A percentile compares a stretch with the other conserved stretches of the same genome.
Conservation (phyloP, 2,329 filamentous ascomycete genomes). For the Colletotrichum tofieldiae region DNA sequence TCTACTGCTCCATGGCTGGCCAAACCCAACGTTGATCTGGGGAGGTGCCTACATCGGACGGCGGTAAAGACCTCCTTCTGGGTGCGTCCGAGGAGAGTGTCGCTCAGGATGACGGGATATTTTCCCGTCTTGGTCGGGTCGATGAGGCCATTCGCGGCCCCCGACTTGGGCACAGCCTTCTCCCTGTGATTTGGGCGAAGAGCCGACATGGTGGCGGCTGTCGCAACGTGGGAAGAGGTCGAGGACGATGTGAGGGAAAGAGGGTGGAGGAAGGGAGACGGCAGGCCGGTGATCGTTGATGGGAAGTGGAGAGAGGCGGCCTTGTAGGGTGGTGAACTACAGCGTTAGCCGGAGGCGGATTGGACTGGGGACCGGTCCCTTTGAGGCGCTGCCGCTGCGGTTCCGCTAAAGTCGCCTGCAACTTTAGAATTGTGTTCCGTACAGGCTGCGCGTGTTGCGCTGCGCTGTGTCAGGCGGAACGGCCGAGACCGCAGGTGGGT, state of each 20-base stretch:
- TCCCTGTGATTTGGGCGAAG: conserved; percentile 44
- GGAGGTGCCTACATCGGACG: conserved; percentile 67
- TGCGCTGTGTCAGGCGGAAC: conserved; percentile 20
- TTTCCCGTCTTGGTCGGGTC: conserved; percentile 74
- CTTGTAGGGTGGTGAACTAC: conserved; percentile 12
- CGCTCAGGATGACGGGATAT: conserved; percentile 76
- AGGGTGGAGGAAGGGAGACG: conserved; percentile 1
- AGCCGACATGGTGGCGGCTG: conserved; percentile 43
- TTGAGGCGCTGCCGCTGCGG: conserved; percentile 6
- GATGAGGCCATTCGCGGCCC: conserved; percentile 57
- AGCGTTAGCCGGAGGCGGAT: neutral
- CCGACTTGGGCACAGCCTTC: conserved; percentile 39
- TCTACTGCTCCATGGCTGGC: neutral
- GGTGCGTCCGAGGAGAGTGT: conserved; percentile 70
- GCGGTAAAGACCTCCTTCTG: conserved; percentile 73
- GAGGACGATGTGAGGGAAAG: conserved; percentile 10
- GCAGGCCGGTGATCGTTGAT: conserved; percentile 29
- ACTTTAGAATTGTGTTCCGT: conserved; percentile 27
- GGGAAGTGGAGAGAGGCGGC: conserved; percentile 32
- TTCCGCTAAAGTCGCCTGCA: conserved; percentile 35
- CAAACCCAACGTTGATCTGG: neutral
- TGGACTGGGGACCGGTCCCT: conserved; percentile 4
- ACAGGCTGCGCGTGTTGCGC: conserved; percentile 2
- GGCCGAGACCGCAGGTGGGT: conserved; percentile 40
- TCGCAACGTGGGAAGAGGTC: neutral